Evolutionary conservation across 2,329 filamentous ascomycete genomes (phyloP).

Genomic region (Grosmannia clavigera): DNA sequence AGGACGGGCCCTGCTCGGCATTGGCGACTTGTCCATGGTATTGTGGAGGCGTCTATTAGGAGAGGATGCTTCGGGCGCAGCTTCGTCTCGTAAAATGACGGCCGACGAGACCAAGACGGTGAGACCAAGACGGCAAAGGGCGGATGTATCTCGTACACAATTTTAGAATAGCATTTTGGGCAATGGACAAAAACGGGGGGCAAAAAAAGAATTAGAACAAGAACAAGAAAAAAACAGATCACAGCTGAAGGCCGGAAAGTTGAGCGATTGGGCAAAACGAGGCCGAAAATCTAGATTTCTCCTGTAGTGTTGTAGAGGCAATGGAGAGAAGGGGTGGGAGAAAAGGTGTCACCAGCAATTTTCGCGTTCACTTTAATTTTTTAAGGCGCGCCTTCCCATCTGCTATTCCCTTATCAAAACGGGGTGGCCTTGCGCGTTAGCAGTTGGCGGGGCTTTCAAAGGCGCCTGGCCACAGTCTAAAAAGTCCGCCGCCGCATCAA

Average conservation of each 20-base stretch:
- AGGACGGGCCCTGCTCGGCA: slow-evolving; percentile 7
- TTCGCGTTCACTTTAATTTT: neutral
- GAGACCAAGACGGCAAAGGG: neutral
- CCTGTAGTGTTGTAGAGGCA: neutral
- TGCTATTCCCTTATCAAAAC: neutral
- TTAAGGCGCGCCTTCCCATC: neutral
- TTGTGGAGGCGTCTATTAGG: neutral
- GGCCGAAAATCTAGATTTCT: neutral
- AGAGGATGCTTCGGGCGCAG: neutral
- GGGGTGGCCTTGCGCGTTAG: neutral
- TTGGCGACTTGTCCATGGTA: slow-evolving; percentile 10
- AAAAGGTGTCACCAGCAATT: neutral
- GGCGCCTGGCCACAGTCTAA: neutral
- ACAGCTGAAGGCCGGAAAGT: neutral
- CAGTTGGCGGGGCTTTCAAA: neutral
- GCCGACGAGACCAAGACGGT: neutral
- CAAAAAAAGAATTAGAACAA: neutral
- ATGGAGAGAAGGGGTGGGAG: neutral
- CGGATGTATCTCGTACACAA: too few relatives aligned
- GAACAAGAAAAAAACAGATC: neutral
- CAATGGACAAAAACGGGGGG: neutral
- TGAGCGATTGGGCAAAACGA: neutral
- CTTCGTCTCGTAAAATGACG: neutral
- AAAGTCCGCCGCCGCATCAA: neutral
- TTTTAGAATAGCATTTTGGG: neutral